Conservation (phyloP, 768 basidiomycete genomes). For the Favolaschia claudopus region DNA sequence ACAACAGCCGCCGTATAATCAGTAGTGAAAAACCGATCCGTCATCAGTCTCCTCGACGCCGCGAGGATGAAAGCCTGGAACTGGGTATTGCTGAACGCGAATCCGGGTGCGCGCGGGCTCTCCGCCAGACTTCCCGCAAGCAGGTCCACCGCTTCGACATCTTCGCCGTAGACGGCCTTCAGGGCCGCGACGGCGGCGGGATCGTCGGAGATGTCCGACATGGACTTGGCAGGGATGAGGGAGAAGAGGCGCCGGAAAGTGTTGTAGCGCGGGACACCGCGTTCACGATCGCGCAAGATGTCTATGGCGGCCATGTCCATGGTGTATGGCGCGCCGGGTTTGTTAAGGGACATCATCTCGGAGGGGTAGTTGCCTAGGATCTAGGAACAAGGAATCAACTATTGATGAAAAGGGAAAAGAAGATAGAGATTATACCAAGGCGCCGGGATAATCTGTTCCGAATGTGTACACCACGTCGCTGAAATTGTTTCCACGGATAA, state of each 20-base stretch:
- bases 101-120: conserved; percentile 18
- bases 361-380: conserved; percentile 17
- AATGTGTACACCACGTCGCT: conserved; percentile 24
- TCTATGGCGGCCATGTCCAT: conserved; percentile 22
- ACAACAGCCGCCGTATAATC: conserved; percentile 16
- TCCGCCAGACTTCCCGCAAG: conserved; percentile 16
- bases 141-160: conserved; percentile 18
- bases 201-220: conserved; percentile 20
- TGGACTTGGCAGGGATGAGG: conserved; percentile 8
- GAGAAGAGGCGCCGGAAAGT: conserved; percentile 22
- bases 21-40: conserved; percentile 25
- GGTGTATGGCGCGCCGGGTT: conserved; percentile 7
- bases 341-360: conserved; percentile 7
- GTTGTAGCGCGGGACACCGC: conserved; percentile 24
- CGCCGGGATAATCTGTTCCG: conserved; percentile 17
- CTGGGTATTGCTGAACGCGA: conserved; percentile 24
- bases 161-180: conserved; percentile 12
- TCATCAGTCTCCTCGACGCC: conserved; percentile 18
- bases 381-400: background rate
- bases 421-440: background rate
- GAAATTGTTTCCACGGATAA: conserved; percentile 18
- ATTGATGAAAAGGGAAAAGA: background rate
- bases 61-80: conserved; percentile 25
- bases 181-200: background rate
- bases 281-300: conserved; percentile 22